Conservation (phyloP, 768 basidiomycete species). For the Mycena floridula region DNA sequence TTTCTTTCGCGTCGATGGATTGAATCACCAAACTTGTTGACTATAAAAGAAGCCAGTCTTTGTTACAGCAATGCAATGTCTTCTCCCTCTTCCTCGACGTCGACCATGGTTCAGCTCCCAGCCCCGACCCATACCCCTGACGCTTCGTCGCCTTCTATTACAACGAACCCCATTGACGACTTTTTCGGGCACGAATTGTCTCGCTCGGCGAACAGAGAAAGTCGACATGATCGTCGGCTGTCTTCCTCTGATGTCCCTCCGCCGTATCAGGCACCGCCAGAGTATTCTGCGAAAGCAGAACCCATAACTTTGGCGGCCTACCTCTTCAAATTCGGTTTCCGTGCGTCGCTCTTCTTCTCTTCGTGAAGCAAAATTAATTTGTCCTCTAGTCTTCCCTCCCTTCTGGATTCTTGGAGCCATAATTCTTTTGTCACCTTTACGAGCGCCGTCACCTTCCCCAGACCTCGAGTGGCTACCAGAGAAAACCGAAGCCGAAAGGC, state of each 20-base stretch:
- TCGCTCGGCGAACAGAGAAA: conserved; percentile 28
- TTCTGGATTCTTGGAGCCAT: conserved; percentile 56
- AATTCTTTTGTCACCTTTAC: conserved; percentile 49
- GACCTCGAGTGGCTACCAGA: conserved; percentile 42
- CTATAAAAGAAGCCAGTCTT: too few relatives aligned
- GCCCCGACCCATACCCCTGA: too few relatives aligned
- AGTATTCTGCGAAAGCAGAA: conserved; percentile 27
- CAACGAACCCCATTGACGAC: conserved; percentile 24
- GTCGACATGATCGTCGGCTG: conserved; percentile 32
- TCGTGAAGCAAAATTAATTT: conserved; percentile 2
- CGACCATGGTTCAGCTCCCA: too few relatives aligned
- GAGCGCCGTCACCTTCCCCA: conserved; percentile 24
- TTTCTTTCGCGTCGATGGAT: too few relatives aligned
- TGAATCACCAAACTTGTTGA: too few relatives aligned
- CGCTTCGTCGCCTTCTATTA: too few relatives aligned
- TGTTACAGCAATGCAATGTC: too few relatives aligned
- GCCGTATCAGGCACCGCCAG: conserved; percentile 31
- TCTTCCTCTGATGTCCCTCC: conserved; percentile 33
- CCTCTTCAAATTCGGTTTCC: conserved; percentile 57
- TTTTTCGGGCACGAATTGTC: conserved; percentile 31
- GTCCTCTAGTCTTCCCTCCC: conserved; percentile 46
- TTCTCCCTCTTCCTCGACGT: too few relatives aligned
- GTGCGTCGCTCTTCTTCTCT: conserved; percentile 28
- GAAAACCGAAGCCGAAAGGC: conserved; percentile 45
- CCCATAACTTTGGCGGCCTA: conserved; percentile 50